A percentile compares a stretch with the other conserved stretches of the same genome.
These are phyloP conservation scores for Dimocarpus longan DNA, from an alignment of 345 rosid genomes.

Conservation along the genomic window DNA sequence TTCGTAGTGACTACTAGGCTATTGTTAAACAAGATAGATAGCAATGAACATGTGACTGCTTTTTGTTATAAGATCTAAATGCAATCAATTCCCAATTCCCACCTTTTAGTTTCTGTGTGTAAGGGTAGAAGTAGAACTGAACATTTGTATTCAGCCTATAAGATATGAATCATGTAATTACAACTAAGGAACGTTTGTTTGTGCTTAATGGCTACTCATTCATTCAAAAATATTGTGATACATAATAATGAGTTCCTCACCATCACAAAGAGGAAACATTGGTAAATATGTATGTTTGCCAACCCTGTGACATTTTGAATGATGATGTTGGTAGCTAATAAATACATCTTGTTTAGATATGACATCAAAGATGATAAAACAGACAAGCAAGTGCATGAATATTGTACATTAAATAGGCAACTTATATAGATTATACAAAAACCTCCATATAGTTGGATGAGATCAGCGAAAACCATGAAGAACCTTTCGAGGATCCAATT, in stretches of 20 bases:
- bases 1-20: background rate
- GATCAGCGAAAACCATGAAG: conserved; percentile 58
- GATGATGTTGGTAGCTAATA: conserved; percentile 26
- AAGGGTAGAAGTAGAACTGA: background rate
- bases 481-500: conserved; percentile 85
- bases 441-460: conserved; percentile 9
- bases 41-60: conserved; percentile 18
- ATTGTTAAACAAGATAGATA: conserved; percentile 21
- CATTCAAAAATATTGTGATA: conserved; percentile 14
- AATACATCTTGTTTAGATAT: conserved; percentile 19
- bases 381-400: conserved; percentile 8
- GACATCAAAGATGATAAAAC: background rate
- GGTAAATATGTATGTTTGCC: conserved; percentile 38
- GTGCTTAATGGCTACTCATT: conserved; percentile 7
- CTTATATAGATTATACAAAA: conserved; percentile 13
- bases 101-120: background rate
- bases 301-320: conserved; percentile 30
- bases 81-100: conserved; percentile 4
- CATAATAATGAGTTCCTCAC: conserved; percentile 22
- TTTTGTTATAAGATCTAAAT: conserved; percentile 10
- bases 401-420: conserved; percentile 12
- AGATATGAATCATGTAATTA: background rate
- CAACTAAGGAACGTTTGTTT: background rate
- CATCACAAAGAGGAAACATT: conserved; percentile 45
- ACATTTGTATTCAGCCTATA: background rate